Conservation (phyloP, 495 filamentous ascomycete species). For the Astrothelium macrocarpum region DNA sequence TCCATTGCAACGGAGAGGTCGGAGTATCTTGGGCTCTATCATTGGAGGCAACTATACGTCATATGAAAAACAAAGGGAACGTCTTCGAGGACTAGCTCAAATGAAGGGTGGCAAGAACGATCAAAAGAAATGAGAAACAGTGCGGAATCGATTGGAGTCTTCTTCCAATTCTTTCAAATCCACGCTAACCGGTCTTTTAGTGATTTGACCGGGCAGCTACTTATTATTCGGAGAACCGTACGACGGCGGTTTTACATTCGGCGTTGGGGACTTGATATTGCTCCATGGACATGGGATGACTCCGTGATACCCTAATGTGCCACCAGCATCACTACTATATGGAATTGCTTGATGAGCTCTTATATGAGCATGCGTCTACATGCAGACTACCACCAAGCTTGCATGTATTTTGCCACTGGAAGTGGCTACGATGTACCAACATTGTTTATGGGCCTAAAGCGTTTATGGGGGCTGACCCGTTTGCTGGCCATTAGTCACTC, state of each 20-base stretch:
- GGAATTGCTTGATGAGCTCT: not conserved
- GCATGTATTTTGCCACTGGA: not conserved
- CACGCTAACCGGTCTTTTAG: not conserved
- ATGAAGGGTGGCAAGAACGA: not conserved
- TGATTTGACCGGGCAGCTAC: not conserved
- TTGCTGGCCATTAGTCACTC: not conserved
- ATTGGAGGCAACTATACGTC: slow-evolving; percentile 31
- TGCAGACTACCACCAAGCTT: not conserved
- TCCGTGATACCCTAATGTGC: not conserved
- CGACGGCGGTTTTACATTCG: not conserved
- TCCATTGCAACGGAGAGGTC: not conserved
- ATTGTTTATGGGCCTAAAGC: not conserved
- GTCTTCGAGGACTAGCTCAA: not conserved
- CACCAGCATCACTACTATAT: too few relatives aligned
- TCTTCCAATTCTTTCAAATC: not conserved
- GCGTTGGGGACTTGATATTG: not conserved
- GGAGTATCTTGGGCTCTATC: slow-evolving; percentile 28
- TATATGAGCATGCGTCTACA: not conserved
- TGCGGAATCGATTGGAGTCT: not conserved
- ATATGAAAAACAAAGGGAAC: slow-evolving; percentile 25
- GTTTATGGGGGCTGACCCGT: not conserved
- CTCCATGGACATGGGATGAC: not conserved
- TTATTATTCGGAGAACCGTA: not conserved
- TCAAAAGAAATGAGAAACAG: not conserved
- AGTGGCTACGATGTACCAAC: not conserved